Evolutionary conservation across 2,329 filamentous ascomycete genomes (phyloP).

Genomic region (Celoporthe dispersa): DNA sequence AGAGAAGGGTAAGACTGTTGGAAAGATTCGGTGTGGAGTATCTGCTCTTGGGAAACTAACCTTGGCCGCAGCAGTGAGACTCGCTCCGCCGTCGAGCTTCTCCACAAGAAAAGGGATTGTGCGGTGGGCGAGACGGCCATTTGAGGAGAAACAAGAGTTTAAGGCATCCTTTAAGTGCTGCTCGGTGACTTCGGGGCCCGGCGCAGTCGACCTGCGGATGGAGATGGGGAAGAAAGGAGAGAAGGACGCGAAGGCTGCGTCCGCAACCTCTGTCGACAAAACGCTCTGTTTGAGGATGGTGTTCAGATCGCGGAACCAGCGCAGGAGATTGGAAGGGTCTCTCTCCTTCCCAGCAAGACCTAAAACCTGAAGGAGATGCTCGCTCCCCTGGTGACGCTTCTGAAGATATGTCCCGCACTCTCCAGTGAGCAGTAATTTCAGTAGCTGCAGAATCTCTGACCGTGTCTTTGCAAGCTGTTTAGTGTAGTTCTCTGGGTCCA

Average conservation of each 20-base stretch:
- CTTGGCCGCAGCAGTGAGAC: conserved; percentile 62
- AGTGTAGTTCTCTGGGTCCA: conserved; percentile 20
- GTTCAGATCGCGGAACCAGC: conserved; percentile 59
- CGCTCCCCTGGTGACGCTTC: conserved; percentile 17
- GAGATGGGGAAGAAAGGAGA: conserved; percentile 67
- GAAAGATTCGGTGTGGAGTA: background rate
- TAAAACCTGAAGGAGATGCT: conserved; percentile 45
- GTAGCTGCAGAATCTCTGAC: conserved; percentile 21
- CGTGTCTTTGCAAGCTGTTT: conserved; percentile 29
- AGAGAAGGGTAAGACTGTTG: background rate
- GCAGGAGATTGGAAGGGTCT: conserved; percentile 60
- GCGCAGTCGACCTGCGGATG: conserved; percentile 54
- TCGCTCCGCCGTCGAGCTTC: conserved; percentile 63
- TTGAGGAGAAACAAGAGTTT: conserved; percentile 58
- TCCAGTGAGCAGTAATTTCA: conserved; percentile 26
- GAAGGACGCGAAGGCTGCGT: conserved; percentile 58
- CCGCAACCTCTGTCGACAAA: conserved; percentile 50
- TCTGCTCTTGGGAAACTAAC: conserved; percentile 36
- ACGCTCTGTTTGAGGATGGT: conserved; percentile 51
- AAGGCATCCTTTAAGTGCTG: conserved; percentile 60
- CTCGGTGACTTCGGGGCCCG: conserved; percentile 53
- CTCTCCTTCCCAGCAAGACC: conserved; percentile 49
- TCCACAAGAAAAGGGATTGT: conserved; percentile 59
- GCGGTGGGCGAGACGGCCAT: conserved; percentile 48
- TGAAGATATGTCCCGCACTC: conserved; percentile 14